Percentiles rank a stretch among this genome's conserved stretches.
Evolutionary conservation across 768 basidiomycete species (phyloP).

Genomic region (Tricholoma flavovirens): DNA sequence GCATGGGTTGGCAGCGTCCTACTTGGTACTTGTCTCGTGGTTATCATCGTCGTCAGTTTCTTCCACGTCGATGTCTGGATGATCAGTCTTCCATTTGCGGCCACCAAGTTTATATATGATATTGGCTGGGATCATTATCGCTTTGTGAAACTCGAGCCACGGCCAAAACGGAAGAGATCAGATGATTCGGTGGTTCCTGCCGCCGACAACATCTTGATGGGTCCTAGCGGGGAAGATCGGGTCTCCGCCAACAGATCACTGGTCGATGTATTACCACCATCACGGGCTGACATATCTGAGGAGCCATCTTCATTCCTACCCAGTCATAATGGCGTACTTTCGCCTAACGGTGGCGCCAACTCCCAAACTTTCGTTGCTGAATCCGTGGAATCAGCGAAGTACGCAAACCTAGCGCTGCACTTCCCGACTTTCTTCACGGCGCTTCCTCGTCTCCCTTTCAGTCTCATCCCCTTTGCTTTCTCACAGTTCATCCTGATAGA

Average conservation of each 20-base stretch:
- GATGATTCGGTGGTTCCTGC: background rate
- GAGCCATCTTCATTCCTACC: background rate
- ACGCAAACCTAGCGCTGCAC: conserved; percentile 22
- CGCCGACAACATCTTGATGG: background rate
- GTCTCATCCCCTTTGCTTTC: conserved; percentile 87
- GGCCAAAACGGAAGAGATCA: conserved; percentile 13
- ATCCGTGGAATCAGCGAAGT: conserved; percentile 1
- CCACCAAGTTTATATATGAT: conserved; percentile 67
- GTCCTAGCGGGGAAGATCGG: background rate
- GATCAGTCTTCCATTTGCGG: conserved; percentile 78
- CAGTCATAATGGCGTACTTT: conserved; percentile 2
- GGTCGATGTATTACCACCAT: background rate
- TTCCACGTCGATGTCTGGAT: conserved; percentile 77
- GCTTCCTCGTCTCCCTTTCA: conserved; percentile 67
- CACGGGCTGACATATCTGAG: background rate
- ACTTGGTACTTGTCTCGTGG: conserved; percentile 60
- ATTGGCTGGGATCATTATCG: conserved; percentile 51
- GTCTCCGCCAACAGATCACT: background rate
- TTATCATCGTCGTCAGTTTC: conserved; percentile 73
- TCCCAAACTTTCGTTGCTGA: conserved; percentile 3
- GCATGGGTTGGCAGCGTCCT: conserved; percentile 70
- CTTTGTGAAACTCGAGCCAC: conserved; percentile 19
- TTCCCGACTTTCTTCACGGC: conserved; percentile 73
- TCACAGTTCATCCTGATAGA: conserved; percentile 94
- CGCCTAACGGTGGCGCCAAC: background rate